Evolutionary conservation across 371 early-diverging fungal species (phyloP), one percentile per base, ranked within the genome.

Genomic region (Actinomortierella wolfii): DNA sequence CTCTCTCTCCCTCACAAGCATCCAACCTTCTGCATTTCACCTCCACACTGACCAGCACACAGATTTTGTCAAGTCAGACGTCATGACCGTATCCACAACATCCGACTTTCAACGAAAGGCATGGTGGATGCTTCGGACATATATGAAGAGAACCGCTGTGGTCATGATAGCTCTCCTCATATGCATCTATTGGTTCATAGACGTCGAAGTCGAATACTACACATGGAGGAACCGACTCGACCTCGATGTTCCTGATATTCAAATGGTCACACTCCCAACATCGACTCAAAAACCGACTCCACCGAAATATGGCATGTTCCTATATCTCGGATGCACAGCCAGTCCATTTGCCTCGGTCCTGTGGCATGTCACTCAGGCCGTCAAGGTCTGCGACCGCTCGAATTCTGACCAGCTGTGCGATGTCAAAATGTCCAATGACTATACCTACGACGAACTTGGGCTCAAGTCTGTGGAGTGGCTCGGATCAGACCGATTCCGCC

Each of bases 261-360:
- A 52, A 8, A 39, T 39, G 39, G 2, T 52, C 21, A 18, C 29
- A 52, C 17, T 18, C 1, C 11, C 34, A 11, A 6, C 34, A 34
- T 34, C 34, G 11, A 11, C 34, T 4, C 34, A 11, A 4, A 7
- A 23, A 3, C 52, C 40, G 9, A 18, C n/a, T 18, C 17, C 26
- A 14, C 8, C 17, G 6, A 52, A 52, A 21, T 52, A 52, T 18
- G 40, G 40, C 17, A 52, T 52, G 39, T 52, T 39, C 52, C 29
- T 52, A 40, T 52, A 52, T 21, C 52, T 52, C 20, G 52, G 52
- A 52, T 52, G 52, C 18, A 52, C 52, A 15, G 52, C 40, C 34
- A 52, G 52, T 39, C 40, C 52, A 21, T 39, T 52, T 28, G 52
- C 52, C 18, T 29, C 52, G 14, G 39, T 52, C 40, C 34, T 52